Evolutionary conservation across 2,329 filamentous ascomycete species (phyloP), one percentile per base, ranked within the genome.

Genomic region (Aureobasidium pullulans): DNA sequence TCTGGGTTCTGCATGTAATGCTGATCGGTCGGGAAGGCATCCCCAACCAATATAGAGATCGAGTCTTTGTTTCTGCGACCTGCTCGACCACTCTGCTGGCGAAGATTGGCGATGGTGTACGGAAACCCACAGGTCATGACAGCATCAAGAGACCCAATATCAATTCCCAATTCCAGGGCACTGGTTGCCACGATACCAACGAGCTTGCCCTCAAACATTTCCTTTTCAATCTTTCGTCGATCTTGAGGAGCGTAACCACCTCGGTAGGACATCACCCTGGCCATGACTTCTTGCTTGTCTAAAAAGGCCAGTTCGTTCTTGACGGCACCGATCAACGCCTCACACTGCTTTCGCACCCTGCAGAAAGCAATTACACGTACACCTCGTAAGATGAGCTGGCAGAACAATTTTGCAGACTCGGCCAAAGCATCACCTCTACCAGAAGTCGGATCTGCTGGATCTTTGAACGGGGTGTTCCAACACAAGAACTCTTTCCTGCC

Each of bases 1-100:
- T 94, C 87, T 0, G 94, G 94, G 64, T 97, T 96, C 62, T 89
- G 85, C 94, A 99, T 99, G 72, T 95, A 99, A 70, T 95, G 86
- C 70, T 99, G 94, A 70, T 99, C 94, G 0, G 90, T 90, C 2
- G 92, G 86, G 65, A 94, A 96, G 64, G 85, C 85, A 69, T 96
- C 92, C 2, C 92, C 94, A 0, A 99, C 84, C 0, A 99, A 77
- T 2, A 99, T 84, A 0, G 91, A 95, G 2, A 99, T 78, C 0
- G 92, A 96, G 71, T 99, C 94, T 68, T 90, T 95, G 70, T 96
- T 96, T 61, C 93, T 82, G 61, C 94, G 84, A 11, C 94, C 94
- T 19, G 94, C 94, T 67, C 94, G 84, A 13, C 94, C 94, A 67
- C 90, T 96, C 72, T 99, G 94, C 71, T 99, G 94, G 9, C 94